phyloP scores from a whole-genome alignment of 331 rosid species.

The Quercus tomentella region DNA sequence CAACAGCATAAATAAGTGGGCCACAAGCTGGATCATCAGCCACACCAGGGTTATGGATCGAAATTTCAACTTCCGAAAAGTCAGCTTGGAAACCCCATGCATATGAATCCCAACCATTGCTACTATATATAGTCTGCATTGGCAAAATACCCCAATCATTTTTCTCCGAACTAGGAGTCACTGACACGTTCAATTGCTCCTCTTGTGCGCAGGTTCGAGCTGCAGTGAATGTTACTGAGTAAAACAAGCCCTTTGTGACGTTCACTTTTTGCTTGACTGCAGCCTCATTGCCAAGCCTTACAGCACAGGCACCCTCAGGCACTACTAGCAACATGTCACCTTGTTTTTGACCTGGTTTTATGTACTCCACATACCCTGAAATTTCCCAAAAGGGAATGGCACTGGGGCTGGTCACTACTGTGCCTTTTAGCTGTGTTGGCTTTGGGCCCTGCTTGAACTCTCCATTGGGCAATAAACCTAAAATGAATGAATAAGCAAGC shows the following conservation, averaged over 20 bases:
- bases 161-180: constrained; percentile 41
- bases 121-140: constrained; percentile 69
- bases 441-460: constrained; percentile 65
- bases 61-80: constrained; percentile 30
- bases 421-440: constrained; percentile 50
- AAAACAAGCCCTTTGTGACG: constrained; percentile 38
- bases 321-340: constrained; percentile 75
- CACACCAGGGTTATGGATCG: constrained; percentile 56
- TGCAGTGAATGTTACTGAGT: constrained; percentile 59
- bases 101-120: constrained; percentile 78
- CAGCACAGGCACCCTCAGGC: constrained; percentile 52
- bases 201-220: constrained; percentile 84
- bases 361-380: constrained; percentile 66
- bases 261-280: constrained; percentile 47
- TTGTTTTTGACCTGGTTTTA: constrained; percentile 70
- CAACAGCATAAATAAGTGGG: constrained; percentile 70
- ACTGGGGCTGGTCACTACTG: constrained; percentile 19
- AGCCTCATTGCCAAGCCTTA: constrained; percentile 67
- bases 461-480: constrained; percentile 76
- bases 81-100: constrained; percentile 60
- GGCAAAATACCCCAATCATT: constrained; percentile 61
- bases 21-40: constrained; percentile 85
- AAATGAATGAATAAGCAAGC: not conserved
- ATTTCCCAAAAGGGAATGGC: constrained; percentile 67
- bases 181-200: constrained; percentile 55